Evolutionary conservation across 2,329 filamentous ascomycete species (phyloP), one percentile per base, ranked within the genome.

Genomic region (Leptographium lundbergii): DNA sequence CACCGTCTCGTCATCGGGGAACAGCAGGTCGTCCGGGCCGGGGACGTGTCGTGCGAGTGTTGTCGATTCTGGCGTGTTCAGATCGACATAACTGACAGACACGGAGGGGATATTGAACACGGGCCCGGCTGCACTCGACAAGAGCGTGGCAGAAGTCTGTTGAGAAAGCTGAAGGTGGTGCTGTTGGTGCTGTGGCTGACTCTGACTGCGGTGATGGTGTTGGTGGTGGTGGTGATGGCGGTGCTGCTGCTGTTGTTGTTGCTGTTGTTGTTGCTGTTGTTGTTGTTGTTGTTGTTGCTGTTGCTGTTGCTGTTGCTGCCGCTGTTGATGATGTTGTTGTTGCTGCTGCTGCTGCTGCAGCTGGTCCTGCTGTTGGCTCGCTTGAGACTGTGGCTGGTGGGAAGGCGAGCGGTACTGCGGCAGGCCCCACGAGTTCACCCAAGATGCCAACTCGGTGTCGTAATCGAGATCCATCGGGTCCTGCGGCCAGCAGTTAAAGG

Each of bases 391-490:
- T 58, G 14, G 54, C 54, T 25, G 53, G 50, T 19, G 63, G 56
- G 22, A 36, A 9, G 34, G 22, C 45, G 34, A 25, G 19, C 45
- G 51, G 13, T 57, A 25, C n/a, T 32, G 54, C n/a, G 61, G 56
- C 3, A 54, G 52, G 4, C 52, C 58, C 61, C 61, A 63, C 2
- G 63, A 65, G 57, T 50, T 60, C 27, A 59, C 64, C 65, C 59
- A 69, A 14, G 56, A 65, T 54, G 58, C 63, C 58, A 54, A 60
- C 58, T 67, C 67, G 4, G 62, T 57, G 56, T 68, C 67, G 22
- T 66, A 63, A 58, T 69, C 67, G 14, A 68, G 56, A 22, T 69
- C 67, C 67, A 68, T 69, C 1, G 65, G 58, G 27, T 68, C 67
- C 11, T 62, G 62, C 7, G 57, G 17, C 63, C 61, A 64, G 59